phyloP scores from a whole-genome alignment of 495 filamentous ascomycete species.

The Penicillium paradoxum region DNA sequence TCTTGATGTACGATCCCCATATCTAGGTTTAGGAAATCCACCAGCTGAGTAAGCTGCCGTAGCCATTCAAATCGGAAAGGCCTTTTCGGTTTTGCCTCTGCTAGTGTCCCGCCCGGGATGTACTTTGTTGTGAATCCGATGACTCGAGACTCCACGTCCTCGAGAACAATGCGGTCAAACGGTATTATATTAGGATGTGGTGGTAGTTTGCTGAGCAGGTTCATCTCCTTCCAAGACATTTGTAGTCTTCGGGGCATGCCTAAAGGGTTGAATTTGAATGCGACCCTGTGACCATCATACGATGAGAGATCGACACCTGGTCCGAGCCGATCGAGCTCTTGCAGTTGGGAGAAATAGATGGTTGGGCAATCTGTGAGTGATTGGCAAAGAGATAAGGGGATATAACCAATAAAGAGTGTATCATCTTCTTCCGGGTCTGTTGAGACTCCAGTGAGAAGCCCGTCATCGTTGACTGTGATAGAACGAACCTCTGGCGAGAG shows the following conservation, averaged over 20 bases:
- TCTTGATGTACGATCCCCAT: constrained; percentile 38
- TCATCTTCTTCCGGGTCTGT: constrained; percentile 21
- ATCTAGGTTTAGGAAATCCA: constrained; percentile 38
- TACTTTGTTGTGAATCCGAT: constrained; percentile 40
- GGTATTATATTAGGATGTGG: constrained; percentile 31
- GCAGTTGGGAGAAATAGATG: constrained; percentile 8
- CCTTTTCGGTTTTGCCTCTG: constrained; percentile 8
- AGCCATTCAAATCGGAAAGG: constrained; percentile 35
- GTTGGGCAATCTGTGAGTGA: constrained; percentile 13
- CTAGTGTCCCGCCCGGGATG: constrained; percentile 28
- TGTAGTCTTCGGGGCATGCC: constrained; percentile 12
- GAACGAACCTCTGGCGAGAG: constrained; percentile 16
- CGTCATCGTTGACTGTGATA: constrained; percentile 19
- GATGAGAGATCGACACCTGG: constrained; percentile 9
- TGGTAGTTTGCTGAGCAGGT: constrained; percentile 28
- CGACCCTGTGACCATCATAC: background rate
- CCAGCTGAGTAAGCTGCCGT: constrained; percentile 28
- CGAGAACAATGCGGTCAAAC: constrained; percentile 33
- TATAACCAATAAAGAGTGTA: constrained; percentile 15
- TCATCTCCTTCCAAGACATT: constrained; percentile 35
- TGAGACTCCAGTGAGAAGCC: constrained; percentile 19
- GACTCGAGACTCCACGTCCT: constrained; percentile 23
- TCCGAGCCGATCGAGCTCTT: constrained; percentile 16
- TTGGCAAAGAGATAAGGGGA: constrained; percentile 11
- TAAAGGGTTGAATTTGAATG: background rate